Evolutionary conservation across 306 rosid species (phyloP).

Genomic region (Corylus americana): DNA sequence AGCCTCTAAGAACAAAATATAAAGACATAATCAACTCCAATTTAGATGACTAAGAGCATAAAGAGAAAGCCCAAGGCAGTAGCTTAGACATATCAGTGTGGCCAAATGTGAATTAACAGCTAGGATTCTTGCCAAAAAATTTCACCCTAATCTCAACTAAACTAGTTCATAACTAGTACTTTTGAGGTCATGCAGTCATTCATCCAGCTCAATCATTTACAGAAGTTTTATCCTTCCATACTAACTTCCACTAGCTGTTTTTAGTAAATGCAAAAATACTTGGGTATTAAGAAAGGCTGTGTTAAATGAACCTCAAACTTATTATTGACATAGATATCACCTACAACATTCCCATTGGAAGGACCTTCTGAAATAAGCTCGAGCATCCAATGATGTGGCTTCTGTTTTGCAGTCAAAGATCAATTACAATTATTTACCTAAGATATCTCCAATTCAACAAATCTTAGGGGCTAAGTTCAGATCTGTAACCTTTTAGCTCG

Average conservation of each 20-base stretch:
- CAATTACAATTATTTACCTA: background rate
- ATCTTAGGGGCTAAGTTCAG: slow-evolving; percentile 5
- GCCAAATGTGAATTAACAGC: background rate
- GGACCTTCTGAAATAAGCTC: background rate
- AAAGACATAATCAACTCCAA: slow-evolving; percentile 24
- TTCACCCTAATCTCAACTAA: background rate
- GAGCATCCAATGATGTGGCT: background rate
- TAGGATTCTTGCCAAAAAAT: background rate
- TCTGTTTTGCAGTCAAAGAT: slow-evolving; percentile 1
- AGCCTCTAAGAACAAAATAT: slow-evolving; percentile 67
- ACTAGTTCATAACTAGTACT: background rate
- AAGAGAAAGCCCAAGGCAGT: slow-evolving; percentile 10
- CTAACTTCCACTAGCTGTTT: background rate
- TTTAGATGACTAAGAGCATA: slow-evolving; percentile 22
- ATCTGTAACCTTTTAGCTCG: background rate
- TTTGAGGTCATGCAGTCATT: background rate
- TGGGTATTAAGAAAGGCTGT: background rate
- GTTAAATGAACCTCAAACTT: background rate
- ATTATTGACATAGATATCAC: background rate
- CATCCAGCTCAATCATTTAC: background rate
- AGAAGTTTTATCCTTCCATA: background rate
- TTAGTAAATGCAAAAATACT: background rate
- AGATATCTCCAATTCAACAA: background rate
- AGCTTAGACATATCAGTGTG: background rate
- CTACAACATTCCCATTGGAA: background rate